Percentiles rank a stretch among this genome's conserved stretches.
Conservation (phyloP, 2,329 filamentous ascomycete species). For the Chrysosporium queenslandicum region DNA sequence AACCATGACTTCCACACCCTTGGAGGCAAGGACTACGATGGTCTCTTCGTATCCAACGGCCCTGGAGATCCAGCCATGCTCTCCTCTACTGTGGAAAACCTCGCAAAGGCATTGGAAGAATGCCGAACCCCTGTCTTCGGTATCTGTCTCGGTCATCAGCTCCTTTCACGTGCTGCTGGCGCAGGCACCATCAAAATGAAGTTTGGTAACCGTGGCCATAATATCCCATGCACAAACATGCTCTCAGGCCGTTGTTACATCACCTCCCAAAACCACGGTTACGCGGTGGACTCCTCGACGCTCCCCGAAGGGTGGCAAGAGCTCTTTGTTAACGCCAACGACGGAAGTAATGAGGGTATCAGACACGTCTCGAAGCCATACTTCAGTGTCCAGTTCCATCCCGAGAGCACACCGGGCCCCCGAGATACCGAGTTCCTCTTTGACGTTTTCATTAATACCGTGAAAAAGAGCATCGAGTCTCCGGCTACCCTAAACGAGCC, state of each 20-base stretch:
- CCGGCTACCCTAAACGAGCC: conserved; percentile 57
- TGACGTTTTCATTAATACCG: conserved; percentile 86
- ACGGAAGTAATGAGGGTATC: conserved; percentile 96
- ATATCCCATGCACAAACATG: conserved; percentile 95
- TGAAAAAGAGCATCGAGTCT: conserved; percentile 61
- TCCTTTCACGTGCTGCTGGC: conserved; percentile 78
- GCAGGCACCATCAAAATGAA: conserved; percentile 92
- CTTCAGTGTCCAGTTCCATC: conserved; percentile 99
- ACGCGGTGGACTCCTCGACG: conserved; percentile 71
- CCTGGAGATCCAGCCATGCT: conserved; percentile 89
- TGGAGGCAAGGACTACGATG: conserved; percentile 77
- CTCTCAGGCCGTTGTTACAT: conserved; percentile 96
- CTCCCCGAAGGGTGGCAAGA: conserved; percentile 77
- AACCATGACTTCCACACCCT: conserved; percentile 78
- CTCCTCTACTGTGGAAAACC: conserved; percentile 64
- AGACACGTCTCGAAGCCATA: conserved; percentile 75
- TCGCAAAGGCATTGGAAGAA: conserved; percentile 64
- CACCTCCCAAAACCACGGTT: conserved; percentile 97
- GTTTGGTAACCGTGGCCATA: conserved; percentile 97
- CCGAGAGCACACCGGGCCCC: conserved; percentile 90
- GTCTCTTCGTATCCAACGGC: conserved; percentile 95
- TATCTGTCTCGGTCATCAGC: conserved; percentile 91
- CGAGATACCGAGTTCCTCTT: conserved; percentile 95
- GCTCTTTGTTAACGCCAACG: conserved; percentile 95
- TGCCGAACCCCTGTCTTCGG: conserved; percentile 83